Evolutionary conservation across 2,329 filamentous ascomycete genomes (phyloP).

Genomic region (Clonostachys sp.): DNA sequence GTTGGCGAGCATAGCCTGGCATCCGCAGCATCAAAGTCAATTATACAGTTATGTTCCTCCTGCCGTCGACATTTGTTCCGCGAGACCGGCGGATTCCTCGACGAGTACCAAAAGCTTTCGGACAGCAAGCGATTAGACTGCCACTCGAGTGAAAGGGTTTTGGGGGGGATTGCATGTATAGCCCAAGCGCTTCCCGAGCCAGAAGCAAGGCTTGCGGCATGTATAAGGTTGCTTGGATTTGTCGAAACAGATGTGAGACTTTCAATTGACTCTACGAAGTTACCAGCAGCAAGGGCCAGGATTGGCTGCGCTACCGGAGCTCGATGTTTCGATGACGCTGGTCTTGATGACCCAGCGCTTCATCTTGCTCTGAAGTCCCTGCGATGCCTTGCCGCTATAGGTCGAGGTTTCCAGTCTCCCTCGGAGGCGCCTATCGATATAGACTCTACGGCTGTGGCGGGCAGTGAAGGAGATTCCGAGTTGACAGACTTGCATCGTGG

Average conservation of each 20-base stretch:
- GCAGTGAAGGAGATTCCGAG: conserved; percentile 5
- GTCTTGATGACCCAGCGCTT: conserved; percentile 35
- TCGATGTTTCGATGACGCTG: conserved; percentile 16
- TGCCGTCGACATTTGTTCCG: conserved; percentile 65
- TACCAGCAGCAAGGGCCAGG: conserved; percentile 1
- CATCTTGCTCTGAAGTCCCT: conserved; percentile 53
- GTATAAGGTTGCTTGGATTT: conserved; percentile 55
- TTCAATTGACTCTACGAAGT: conserved; percentile 12
- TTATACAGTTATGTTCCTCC: conserved; percentile 69
- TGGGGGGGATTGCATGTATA: conserved; percentile 70
- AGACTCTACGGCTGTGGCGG: conserved; percentile 38
- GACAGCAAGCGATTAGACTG: conserved; percentile 52
- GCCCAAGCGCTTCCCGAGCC: conserved; percentile 66
- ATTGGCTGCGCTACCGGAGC: conserved; percentile 14
- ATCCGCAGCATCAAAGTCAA: conserved; percentile 68
- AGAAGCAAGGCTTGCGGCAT: conserved; percentile 43
- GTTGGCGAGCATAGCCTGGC: conserved; percentile 59
- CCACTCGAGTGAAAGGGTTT: conserved; percentile 66
- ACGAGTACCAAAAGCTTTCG: conserved; percentile 64
- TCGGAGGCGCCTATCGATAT: conserved; percentile 65
- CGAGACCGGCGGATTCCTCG: conserved; percentile 64
- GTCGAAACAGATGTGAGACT: conserved; percentile 50
- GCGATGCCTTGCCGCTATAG: conserved; percentile 65
- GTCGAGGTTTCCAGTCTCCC: conserved; percentile 66
- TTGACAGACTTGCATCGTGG: conserved; percentile 32